Base-by-base conservation (phyloP, 495 filamentous ascomycete genomes). In the Pyrenopolyporus hunteri region DNA sequence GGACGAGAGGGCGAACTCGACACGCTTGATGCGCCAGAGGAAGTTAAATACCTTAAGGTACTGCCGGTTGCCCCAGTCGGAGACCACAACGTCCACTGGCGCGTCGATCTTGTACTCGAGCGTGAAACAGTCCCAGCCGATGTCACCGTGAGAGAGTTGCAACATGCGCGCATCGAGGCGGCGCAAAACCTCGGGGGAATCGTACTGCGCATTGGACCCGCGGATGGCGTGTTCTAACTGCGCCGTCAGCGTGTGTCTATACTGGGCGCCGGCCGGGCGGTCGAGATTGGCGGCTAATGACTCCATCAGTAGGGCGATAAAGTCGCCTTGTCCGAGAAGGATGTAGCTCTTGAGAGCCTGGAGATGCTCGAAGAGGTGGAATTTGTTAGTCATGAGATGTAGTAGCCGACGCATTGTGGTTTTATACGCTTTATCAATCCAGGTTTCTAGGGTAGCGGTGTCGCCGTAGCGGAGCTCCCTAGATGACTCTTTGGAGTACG, bases 11-110 rank as follows among this genome's bases (percentile, higher is more conserved):
- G 89, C 91, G 71, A 98, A 99, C 70, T 98, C 95, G 44, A 99
- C 93, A 39, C 95, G 88, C 74, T 99, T 99, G 64, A 98, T 87
- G 50, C 95, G 90, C 95, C 95, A 99, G 3, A 99, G 85, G 73
- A 99, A 97, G 72, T 99, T 99, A 85, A 99, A 99, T 22, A 98
- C 90, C 68, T 97, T 97, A 58, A 99, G 87, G 72, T 99, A 99
- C 70, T 98, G 93, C 2, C 91, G 90, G 50, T 90, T 93, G 29
- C 89, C 92, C 84, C 90, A 96, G 1, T 93, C 90, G 0, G 93
- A 97, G 9, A 99, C 93, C 48, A 99, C 92, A 47, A 98, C 94
- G 68, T 99, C 95, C 19, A 98, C 91, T 0, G 95, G 95, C 6
- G 94, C 91, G 70, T 97, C 94, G 55, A 98, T 92, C 73, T 96